Conservation (phyloP, 2,329 filamentous ascomycete species). For the Trichoderma gracile region DNA sequence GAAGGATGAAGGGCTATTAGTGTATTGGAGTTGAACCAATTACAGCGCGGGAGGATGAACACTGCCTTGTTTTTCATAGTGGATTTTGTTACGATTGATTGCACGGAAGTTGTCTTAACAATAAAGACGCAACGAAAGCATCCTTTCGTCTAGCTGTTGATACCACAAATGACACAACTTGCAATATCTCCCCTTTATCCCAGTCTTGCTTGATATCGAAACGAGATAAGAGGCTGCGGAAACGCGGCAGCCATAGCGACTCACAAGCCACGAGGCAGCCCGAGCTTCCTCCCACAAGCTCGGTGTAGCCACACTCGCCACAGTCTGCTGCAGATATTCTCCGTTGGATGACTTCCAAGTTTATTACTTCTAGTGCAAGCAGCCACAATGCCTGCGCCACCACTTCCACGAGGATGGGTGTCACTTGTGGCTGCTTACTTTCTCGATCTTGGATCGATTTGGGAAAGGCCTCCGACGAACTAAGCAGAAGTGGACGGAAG, state of each 20-base stretch:
- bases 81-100: neutral
- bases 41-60: neutral
- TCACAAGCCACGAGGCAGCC: neutral
- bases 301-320: neutral
- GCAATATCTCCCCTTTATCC: too few relatives aligned
- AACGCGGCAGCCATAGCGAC: neutral
- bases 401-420: too few relatives aligned
- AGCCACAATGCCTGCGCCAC: too few relatives aligned
- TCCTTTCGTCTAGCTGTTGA: neutral
- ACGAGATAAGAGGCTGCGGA: neutral
- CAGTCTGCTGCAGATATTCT: too few relatives aligned
- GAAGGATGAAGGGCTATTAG: neutral
- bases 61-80: constrained; percentile 4
- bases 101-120: constrained; percentile 6
- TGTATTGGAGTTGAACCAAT: constrained; percentile 5
- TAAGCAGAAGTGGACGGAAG: too few relatives aligned
- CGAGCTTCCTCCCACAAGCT: neutral
- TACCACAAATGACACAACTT: neutral
- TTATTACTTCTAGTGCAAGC: too few relatives aligned
- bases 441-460: too few relatives aligned
- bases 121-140: neutral
- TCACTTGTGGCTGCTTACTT: too few relatives aligned
- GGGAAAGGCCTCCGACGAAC: too few relatives aligned
- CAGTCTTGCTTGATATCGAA: neutral
- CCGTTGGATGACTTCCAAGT: too few relatives aligned